A percentile compares a stretch with the other conserved stretches of the same genome.
Evolutionary conservation across 208 protist species (phyloP).

Genomic region (Crithidia thermophila): DNA sequence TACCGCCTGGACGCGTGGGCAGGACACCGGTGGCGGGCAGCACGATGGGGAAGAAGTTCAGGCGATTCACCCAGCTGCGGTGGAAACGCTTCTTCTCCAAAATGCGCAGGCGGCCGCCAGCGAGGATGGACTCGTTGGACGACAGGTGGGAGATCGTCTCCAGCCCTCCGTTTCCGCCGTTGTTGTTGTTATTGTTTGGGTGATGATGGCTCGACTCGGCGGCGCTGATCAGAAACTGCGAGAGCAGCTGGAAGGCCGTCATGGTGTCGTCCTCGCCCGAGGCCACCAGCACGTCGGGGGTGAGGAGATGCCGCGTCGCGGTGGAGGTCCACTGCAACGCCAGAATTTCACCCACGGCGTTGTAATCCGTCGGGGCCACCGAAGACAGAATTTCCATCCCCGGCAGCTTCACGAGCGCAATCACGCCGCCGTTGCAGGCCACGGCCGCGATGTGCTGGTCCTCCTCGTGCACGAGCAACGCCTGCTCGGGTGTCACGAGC

Average conservation of each 20-base stretch:
- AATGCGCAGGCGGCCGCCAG: slow-evolving; percentile 37
- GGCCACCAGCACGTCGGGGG: slow-evolving; percentile 69
- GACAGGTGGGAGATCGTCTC: slow-evolving; percentile 24
- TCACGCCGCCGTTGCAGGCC: slow-evolving; percentile 60
- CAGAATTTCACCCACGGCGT: slow-evolving; percentile 72
- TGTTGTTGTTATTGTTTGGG: slow-evolving; percentile 15
- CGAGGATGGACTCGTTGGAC: slow-evolving; percentile 22
- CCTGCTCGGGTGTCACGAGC: slow-evolving; percentile 37
- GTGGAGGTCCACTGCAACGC: slow-evolving; percentile 68
- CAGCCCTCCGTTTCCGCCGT: slow-evolving; percentile 6
- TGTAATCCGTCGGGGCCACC: slow-evolving; percentile 55
- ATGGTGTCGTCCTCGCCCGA: slow-evolving; percentile 83
- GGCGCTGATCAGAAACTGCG: slow-evolving; percentile 14
- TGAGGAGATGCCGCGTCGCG: slow-evolving; percentile 29
- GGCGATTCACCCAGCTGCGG: slow-evolving; percentile 70
- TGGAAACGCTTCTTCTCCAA: slow-evolving; percentile 71
- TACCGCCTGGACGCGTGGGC: neutral
- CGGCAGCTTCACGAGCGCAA: slow-evolving; percentile 61
- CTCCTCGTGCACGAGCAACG: slow-evolving; percentile 54
- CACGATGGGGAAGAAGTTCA: slow-evolving; percentile 53
- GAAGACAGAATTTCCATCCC: slow-evolving; percentile 55
- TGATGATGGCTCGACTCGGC: slow-evolving; percentile 5
- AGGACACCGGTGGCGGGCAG: slow-evolving; percentile 20
- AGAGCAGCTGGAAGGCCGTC: slow-evolving; percentile 64
- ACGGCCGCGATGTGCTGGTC: slow-evolving; percentile 66